Conservation (phyloP, 352 stramenopile genomes). For the Blastocystis sp. region DNA sequence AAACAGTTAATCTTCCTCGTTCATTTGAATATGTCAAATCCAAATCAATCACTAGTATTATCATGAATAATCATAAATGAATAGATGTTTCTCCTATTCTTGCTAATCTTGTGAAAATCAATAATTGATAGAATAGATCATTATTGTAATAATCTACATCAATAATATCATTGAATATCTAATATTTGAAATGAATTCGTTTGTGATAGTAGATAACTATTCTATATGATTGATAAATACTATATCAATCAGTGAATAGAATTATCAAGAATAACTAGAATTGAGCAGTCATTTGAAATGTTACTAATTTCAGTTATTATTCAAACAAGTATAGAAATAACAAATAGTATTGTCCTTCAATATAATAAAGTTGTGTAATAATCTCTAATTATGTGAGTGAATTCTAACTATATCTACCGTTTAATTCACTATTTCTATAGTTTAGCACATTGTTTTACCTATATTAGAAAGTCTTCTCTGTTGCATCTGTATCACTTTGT, state of each 20-base stretch:
- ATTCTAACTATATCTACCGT: not conserved
- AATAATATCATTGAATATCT: not conserved
- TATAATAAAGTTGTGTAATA: not conserved
- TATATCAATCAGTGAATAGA: not conserved
- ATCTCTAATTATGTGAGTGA: not conserved
- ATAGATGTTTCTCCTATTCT: not conserved
- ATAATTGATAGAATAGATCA: not conserved
- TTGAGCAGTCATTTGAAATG: not conserved
- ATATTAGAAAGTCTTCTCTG: not conserved
- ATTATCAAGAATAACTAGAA: not conserved
- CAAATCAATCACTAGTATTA: not conserved
- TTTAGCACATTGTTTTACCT: not conserved
- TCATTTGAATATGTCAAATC: not conserved
- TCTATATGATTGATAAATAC: not conserved
- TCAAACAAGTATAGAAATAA: not conserved
- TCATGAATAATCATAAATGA: not conserved
- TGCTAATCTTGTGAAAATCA: not conserved
- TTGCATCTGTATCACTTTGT: too few species aligned
- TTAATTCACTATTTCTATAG: not conserved
- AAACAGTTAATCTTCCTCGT: not conserved
- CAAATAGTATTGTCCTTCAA: not conserved
- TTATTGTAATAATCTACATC: not conserved
- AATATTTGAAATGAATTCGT: not conserved
- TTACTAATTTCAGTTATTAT: too few species aligned
- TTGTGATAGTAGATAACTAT: not conserved